Evolutionary conservation across 2,329 filamentous ascomycete genomes (phyloP).

Genomic region (Penicillium sp.): DNA sequence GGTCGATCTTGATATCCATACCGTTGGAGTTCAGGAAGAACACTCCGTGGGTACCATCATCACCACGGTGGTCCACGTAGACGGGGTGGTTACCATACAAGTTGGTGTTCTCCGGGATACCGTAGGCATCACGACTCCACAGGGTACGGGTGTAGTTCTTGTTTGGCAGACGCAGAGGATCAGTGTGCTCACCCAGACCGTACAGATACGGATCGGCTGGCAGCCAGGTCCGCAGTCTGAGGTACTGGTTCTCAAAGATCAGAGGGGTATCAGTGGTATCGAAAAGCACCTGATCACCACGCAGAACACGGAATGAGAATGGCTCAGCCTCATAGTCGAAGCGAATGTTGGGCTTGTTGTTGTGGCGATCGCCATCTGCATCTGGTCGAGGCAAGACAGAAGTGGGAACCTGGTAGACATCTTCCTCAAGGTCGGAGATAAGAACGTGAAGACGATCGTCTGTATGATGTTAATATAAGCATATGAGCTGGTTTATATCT

Average conservation of each 20-base stretch:
- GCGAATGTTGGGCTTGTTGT: slow-evolving; percentile 42
- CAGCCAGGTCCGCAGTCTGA: slow-evolving; percentile 73
- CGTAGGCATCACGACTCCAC: slow-evolving; percentile 72
- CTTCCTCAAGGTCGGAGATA: slow-evolving; percentile 72
- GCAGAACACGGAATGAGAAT: slow-evolving; percentile 69
- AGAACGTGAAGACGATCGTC: slow-evolving; percentile 74
- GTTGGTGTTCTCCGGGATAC: slow-evolving; percentile 66
- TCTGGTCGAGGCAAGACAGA: slow-evolving; percentile 68
- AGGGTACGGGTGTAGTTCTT: slow-evolving; percentile 73
- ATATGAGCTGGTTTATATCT: neutral
- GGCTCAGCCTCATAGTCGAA: slow-evolving; percentile 63
- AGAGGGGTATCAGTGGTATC: slow-evolving; percentile 71
- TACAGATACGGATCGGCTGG: slow-evolving; percentile 74
- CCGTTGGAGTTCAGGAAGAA: slow-evolving; percentile 75
- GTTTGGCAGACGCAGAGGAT: slow-evolving; percentile 71
- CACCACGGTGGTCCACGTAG: slow-evolving; percentile 73
- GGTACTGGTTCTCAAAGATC: slow-evolving; percentile 79
- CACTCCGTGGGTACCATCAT: slow-evolving; percentile 65
- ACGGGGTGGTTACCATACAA: slow-evolving; percentile 76
- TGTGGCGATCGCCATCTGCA: slow-evolving; percentile 52
- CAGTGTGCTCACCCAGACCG: slow-evolving; percentile 78
- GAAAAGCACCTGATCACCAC: slow-evolving; percentile 59
- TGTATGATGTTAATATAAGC: slow-evolving; percentile 37
- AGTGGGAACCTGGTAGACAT: slow-evolving; percentile 76
- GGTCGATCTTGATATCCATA: slow-evolving; percentile 78